Conservation (phyloP, 2,329 filamentous ascomycete genomes). For the Ascochyta koolunga region DNA sequence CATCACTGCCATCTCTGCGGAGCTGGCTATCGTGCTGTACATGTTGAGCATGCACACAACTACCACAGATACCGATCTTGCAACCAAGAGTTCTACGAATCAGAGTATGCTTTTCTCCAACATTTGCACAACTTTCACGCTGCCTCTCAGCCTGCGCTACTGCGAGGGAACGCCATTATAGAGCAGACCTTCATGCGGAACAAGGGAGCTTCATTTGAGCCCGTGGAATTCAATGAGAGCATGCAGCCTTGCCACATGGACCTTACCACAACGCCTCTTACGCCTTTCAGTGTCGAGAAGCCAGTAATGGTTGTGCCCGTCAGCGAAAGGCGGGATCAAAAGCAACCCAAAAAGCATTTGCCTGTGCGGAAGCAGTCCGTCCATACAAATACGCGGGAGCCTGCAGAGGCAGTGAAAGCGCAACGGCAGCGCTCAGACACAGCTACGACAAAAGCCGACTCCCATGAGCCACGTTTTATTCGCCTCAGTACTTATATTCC, state of each 20-base stretch:
- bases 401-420: constrained; percentile 14
- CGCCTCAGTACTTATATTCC: constrained; percentile 40
- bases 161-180: constrained; percentile 37
- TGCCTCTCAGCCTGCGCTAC: constrained; percentile 33
- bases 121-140: constrained; percentile 43
- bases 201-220: constrained; percentile 44
- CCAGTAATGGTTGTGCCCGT: background rate
- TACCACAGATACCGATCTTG: constrained; percentile 43
- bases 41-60: constrained; percentile 42
- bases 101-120: constrained; percentile 42
- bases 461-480: constrained; percentile 39
- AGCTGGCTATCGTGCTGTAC: constrained; percentile 39
- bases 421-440: constrained; percentile 31
- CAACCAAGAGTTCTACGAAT: constrained; percentile 43
- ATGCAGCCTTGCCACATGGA: constrained; percentile 39
- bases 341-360: constrained; percentile 16
- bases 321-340: constrained; percentile 2
- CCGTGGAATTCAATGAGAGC: constrained; percentile 43
- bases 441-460: constrained; percentile 17
- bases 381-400: constrained; percentile 3
- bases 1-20: constrained; percentile 47
- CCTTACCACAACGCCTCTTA: constrained; percentile 31
- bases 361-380: constrained; percentile 24
- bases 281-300: constrained; percentile 29
- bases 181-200: constrained; percentile 45